Evolutionary conservation across 2,329 filamentous ascomycete species (phyloP), one percentile per base, ranked within the genome.

Genomic region (Paecilomyces variotii): DNA sequence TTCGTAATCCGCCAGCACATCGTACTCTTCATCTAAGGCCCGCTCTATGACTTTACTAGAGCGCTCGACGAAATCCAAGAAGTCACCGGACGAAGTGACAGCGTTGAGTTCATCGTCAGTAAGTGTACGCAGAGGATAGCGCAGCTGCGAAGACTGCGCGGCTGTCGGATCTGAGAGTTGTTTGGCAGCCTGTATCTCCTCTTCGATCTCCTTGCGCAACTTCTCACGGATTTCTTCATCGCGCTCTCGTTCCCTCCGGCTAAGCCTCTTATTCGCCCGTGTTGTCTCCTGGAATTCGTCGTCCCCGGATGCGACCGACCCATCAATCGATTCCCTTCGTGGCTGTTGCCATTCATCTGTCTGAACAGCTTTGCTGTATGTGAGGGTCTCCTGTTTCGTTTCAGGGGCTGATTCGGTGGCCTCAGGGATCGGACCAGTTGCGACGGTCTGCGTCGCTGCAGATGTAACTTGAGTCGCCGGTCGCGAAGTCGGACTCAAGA

Each of bases 21-120:
- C 94, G 72, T 97, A 99, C 59, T 97, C 91, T 70, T 96, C 88
- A 68, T 97, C 94, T 63, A 99, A 79, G 4, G 94, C 93, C 68
- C 94, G 86, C 77, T 99, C 94, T 66, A 99, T 93, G 54, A 99
- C 92, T 75, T 97, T 99, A 58, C 91, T 96, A 25, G 93, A 97
- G 66, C 91, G 85, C 68, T 99, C 94, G 30, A 99, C 86, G 70
- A 99, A 99, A 66, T 96, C 91, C 61, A 94, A 82, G 71, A 99
- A 99, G 55, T 97, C 94, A 30, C 93, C 87, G 0, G 93, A 97
- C 57, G 89, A 89, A 26, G 91, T 94, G 27, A 97, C 91, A 4
- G 93, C 94, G 64, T 89, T 86, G 45, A 97, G 79, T 72, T 99
- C 95, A 67, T 97, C 94, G 14, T 83, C 80, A 2, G 87, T 91